Evolutionary conservation across 2,329 filamentous ascomycete genomes (phyloP), one percentile per base, ranked within the genome.

Genomic region (Aureobasidium leucospermi): DNA sequence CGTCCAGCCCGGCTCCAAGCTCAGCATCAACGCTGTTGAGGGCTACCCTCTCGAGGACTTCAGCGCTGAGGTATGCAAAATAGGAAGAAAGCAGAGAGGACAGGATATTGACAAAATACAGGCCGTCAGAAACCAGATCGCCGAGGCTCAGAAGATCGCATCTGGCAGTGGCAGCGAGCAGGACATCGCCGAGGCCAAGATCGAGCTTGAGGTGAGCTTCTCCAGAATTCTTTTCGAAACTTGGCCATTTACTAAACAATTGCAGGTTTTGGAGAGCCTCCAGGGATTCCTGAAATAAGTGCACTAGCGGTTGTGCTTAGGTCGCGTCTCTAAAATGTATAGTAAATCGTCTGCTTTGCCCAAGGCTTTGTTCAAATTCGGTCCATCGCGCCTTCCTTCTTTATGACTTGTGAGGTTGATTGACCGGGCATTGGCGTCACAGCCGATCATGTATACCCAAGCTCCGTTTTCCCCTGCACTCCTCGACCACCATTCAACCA

Each of bases 1-100:
- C 69, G 91, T 99, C 63, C 94, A 99, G 82, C 94, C 94, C 73
- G 87, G 91, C 82, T 97, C 92, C 42, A 78, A 86, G 71, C 82
- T 99, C 76, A 96, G 90, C 88, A 96, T 99, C 83, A 99, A 97
- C 80, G 92, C 94, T 68, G 89, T 96, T 63, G 94, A 99, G 83
- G 94, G 89, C 62, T 97, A 86, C 82, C 81, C 93, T 64, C 79
- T 99, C 61, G 94, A 97, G 78, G 91, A 96, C 73, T 99, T 99
- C 83, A 96, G 89, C 82, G 80, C 85, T 67, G 94, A 97, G 64
- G 81, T 84, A 74, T 61, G 75, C 67, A 23, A 38, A 23, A 9
- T 3, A 9, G 10, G 10, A 11, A 48, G 10, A 19, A 29, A 16
- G 10, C 11, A 1, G n/a, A 15, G 34, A 15, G 52, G 56, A 34